These are phyloP conservation scores for Fusarium mundagurra DNA, from an alignment of 2,329 filamentous ascomycete genomes.

Conservation along the genomic window DNA sequence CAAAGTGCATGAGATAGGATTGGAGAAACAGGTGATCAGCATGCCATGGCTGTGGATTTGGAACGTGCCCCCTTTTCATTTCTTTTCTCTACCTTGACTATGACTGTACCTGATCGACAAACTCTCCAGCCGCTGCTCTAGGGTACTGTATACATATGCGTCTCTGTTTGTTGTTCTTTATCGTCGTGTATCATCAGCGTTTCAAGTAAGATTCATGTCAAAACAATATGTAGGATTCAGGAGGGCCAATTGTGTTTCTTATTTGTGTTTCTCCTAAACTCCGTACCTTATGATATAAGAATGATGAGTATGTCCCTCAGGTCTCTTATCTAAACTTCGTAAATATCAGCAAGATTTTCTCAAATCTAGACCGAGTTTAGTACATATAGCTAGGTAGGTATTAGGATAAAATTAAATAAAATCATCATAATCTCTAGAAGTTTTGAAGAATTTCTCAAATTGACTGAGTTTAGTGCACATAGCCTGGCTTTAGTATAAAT, in stretches of 20 bases:
- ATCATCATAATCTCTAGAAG: not conserved
- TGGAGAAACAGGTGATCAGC: not conserved
- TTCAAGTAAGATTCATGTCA: not conserved
- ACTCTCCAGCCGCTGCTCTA: not conserved
- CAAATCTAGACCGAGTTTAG: not conserved
- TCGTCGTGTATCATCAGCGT: constrained; percentile 6
- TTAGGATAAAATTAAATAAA: not conserved
- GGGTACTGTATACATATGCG: too few relatives aligned
- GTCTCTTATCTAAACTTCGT: not conserved
- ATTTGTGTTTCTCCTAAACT: not conserved
- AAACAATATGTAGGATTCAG: not conserved
- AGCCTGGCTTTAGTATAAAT: too few relatives aligned
- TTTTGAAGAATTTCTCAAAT: not conserved
- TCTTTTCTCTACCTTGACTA: not conserved
- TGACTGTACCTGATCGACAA: not conserved
- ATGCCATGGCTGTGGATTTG: not conserved
- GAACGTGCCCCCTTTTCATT: not conserved
- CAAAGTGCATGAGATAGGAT: not conserved
- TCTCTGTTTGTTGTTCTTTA: too few relatives aligned
- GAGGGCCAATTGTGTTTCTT: not conserved
- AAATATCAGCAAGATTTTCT: not conserved
- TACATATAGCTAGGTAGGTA: not conserved
- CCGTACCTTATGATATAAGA: not conserved
- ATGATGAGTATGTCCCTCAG: too few relatives aligned
- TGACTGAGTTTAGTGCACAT: not conserved